Evolutionary conservation across 495 filamentous ascomycete genomes (phyloP).

Genomic region (Lasiosphaeria hispida): DNA sequence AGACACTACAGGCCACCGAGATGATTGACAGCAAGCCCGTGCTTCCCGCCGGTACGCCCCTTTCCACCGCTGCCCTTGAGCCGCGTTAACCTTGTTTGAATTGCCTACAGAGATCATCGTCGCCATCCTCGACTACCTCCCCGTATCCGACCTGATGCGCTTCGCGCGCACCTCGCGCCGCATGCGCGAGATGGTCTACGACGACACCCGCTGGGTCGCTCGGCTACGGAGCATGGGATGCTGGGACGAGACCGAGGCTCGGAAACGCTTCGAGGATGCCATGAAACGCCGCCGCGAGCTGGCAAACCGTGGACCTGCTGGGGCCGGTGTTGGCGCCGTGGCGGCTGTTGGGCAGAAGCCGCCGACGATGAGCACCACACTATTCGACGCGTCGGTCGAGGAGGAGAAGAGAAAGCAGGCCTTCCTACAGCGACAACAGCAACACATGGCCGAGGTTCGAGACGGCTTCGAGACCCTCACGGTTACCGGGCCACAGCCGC

Average conservation of each 20-base stretch:
- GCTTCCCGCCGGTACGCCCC: constrained; percentile 69
- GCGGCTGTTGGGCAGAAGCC: background rate
- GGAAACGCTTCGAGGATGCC: constrained; percentile 70
- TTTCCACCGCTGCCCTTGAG: background rate
- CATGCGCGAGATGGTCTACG: constrained; percentile 97
- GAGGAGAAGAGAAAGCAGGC: constrained; percentile 48
- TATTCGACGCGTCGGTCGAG: constrained; percentile 67
- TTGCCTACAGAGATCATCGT: constrained; percentile 72
- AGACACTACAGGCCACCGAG: constrained; percentile 70
- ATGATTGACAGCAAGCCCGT: constrained; percentile 72
- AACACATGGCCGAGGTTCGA: constrained; percentile 33
- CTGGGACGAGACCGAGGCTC: constrained; percentile 89
- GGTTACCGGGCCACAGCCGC: constrained; percentile 26
- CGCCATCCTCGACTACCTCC: constrained; percentile 83
- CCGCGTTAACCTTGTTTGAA: background rate
- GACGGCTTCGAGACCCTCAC: constrained; percentile 70
- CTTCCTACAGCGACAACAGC: constrained; percentile 9
- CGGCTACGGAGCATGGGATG: constrained; percentile 79
- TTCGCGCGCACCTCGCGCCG: constrained; percentile 86
- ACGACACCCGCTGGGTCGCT: constrained; percentile 93
- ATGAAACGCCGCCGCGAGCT: constrained; percentile 65
- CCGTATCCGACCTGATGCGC: constrained; percentile 75
- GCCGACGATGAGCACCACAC: constrained; percentile 45
- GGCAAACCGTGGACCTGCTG: constrained; percentile 25
- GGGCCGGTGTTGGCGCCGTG: constrained; percentile 2